Base-by-base conservation (phyloP, 768 basidiomycete species). In the Auriculariales sp. region DNA sequence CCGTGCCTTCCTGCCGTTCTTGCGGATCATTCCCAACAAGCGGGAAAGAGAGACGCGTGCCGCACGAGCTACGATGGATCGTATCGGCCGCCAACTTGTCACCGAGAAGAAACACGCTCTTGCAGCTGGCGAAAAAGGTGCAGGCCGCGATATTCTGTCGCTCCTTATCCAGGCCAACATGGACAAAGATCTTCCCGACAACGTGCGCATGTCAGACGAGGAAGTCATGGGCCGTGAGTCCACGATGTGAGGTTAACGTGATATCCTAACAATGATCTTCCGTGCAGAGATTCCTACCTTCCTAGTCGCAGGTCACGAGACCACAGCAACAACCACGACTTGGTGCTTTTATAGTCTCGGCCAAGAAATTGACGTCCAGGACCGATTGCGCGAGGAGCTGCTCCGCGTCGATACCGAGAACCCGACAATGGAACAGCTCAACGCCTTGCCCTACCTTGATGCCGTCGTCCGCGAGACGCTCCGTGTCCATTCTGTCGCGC, bases 391-490 rank as follows among this genome's bases (percentile, higher is more conserved):
- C 1, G 68, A 74, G 1, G 83, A 87, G 56, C 64, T 81, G 1
- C 61, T 74, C 6, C 57, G 63, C 0, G 64, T 79, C 10, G 56
- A 67, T 1, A 77, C 74, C 0, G 75, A 81, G 9, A 73, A 63
- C 1, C 82, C 83, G 2, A 69, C 71, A 3, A 83, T 85, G 78
- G 83, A 87, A 28, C 71, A 79, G 28, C 70, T 88, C 1, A 72
- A 75, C 50, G 66, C 71, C 3, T 66, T 90, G 3, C 72, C 79
- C 0, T 85, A 82, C 56, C 75, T 88, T n/a, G 85, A 85, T 53
- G 67, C 66, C 17, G 71, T 82, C 9, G 68, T 81, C 2, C 71
- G 74, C 6, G 82, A 83, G 62, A 74, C 71, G 0, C 60, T 83
- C 50, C 72, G 81, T 0, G 42, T 79, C 1, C 68, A 82, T 52